Evolutionary conservation across 257 asterid species (phyloP).

Genomic region (Rehmannia glutinosa): DNA sequence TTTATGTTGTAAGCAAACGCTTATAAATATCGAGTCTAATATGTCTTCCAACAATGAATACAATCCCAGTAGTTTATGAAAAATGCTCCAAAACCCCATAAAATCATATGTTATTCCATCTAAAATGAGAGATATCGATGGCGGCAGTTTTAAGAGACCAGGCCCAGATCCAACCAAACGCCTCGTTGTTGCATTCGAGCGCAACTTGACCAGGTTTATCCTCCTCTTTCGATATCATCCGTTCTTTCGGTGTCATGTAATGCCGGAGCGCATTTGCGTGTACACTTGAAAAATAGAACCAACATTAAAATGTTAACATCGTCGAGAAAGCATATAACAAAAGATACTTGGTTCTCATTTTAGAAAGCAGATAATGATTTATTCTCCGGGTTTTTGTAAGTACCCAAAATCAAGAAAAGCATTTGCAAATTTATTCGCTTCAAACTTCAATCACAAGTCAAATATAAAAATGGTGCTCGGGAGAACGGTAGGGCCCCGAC

Average conservation of each 20-base stretch:
- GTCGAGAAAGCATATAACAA: not conserved
- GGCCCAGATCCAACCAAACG: slow-evolving; percentile 78
- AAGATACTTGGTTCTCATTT: not conserved
- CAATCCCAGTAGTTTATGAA: not conserved
- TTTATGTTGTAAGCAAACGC: not conserved
- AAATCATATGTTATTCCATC: not conserved
- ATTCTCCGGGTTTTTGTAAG: too few relatives aligned
- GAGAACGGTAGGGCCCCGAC: too few relatives aligned
- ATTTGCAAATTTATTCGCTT: too few relatives aligned
- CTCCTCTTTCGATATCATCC: slow-evolving; percentile 33
- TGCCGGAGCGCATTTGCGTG: slow-evolving; percentile 80
- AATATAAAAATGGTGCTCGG: too few relatives aligned
- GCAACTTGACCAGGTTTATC: slow-evolving; percentile 82
- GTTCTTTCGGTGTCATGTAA: slow-evolving; percentile 60
- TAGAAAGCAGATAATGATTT: not conserved
- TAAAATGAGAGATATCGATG: not conserved
- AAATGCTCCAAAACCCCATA: not conserved
- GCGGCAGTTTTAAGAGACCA: slow-evolving; percentile 19
- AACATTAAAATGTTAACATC: not conserved
- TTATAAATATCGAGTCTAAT: not conserved
- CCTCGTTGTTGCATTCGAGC: slow-evolving; percentile 78
- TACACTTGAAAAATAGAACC: slow-evolving; percentile 51
- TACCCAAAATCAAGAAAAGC: too few relatives aligned
- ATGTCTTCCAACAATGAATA: not conserved
- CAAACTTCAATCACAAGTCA: too few relatives aligned